Evolutionary conservation across 371 early-diverging fungal genomes (phyloP).

Genomic region (Capillidium heterosporum): DNA sequence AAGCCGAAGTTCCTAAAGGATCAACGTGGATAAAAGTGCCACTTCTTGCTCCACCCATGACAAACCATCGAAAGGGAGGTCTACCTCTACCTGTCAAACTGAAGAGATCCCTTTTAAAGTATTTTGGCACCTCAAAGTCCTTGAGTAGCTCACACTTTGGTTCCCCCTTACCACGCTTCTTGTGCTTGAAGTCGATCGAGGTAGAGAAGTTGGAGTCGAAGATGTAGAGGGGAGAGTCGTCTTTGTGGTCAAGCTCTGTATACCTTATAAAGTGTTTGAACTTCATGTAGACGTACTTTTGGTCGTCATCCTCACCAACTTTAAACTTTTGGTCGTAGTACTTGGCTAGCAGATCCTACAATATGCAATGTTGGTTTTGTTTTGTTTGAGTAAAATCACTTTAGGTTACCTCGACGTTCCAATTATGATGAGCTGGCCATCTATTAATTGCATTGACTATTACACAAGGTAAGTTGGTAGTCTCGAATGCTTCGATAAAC

Average conservation of each 20-base stretch:
- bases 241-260: too few species aligned
- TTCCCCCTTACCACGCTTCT: background rate
- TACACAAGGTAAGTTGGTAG: constrained; percentile 34
- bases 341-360: constrained; percentile 23
- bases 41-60: constrained; percentile 38
- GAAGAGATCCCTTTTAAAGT: constrained; percentile 61
- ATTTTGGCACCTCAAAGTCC: constrained; percentile 50
- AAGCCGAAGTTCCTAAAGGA: constrained; percentile 33
- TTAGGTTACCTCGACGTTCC: constrained; percentile 32
- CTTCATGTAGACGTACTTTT: constrained; percentile 44
- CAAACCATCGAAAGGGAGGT: constrained; percentile 47
- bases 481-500: constrained; percentile 37
- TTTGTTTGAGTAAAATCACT: background rate
- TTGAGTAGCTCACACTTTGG: constrained; percentile 17
- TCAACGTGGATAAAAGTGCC: constrained; percentile 21
- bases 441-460: constrained; percentile 33
- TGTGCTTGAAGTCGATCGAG: constrained; percentile 16
- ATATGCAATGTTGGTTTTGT: background rate
- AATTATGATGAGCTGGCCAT: constrained; percentile 37
- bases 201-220: constrained; percentile 48
- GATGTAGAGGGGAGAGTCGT: constrained; percentile 70
- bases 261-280: too few species aligned
- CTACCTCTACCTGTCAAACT: constrained; percentile 37
- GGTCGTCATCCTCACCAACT: constrained; percentile 64
- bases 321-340: constrained; percentile 49